phyloP scores from a whole-genome alignment of 129 eudicot species.

The Scalesia atractyloides region DNA sequence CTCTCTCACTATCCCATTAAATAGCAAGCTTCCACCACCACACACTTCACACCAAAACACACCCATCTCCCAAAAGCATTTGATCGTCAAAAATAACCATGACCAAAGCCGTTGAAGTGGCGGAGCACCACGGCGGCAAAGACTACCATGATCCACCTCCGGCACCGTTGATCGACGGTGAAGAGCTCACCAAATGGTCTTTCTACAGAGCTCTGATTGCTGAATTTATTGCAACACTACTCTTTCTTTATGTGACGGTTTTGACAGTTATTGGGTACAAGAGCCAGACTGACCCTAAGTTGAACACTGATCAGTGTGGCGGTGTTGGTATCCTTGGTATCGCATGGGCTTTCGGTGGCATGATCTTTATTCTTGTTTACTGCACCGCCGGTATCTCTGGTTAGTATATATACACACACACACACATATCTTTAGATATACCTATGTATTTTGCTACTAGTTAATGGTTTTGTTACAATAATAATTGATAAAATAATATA shows the following conservation, averaged over 20 bases:
- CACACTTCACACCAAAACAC: conserved; percentile 37
- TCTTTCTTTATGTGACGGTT: conserved; percentile 75
- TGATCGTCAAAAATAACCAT: not conserved
- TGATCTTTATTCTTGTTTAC: conserved; percentile 95
- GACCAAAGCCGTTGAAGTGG: conserved; percentile 61
- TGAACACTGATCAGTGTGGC: conserved; percentile 59
- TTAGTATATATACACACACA: conserved; percentile 22
- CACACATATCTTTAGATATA: no score
- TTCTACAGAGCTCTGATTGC: conserved; percentile 79
- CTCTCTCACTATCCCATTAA: conserved; percentile 34
- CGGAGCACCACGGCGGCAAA: conserved; percentile 57
- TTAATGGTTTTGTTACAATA: no score
- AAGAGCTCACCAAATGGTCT: conserved; percentile 77
- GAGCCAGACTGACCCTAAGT: conserved; percentile 35
- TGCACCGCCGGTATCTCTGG: conserved; percentile 99
- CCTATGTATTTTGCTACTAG: no score
- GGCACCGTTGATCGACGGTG: conserved; percentile 55
- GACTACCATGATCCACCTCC: conserved; percentile 99
- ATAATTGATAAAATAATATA: no score
- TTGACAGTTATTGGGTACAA: conserved; percentile 85
- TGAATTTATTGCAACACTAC: conserved; percentile 76
- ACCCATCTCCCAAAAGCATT: not conserved
- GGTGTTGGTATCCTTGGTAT: conserved; percentile 95
- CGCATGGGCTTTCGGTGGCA: conserved; percentile 99
- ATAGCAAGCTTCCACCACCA: conserved; percentile 42